Percentiles rank a stretch among this genome's conserved stretches.
Evolutionary conservation across 2,329 filamentous ascomycete genomes (phyloP).

Genomic region (Microthyrium microscopicum): DNA sequence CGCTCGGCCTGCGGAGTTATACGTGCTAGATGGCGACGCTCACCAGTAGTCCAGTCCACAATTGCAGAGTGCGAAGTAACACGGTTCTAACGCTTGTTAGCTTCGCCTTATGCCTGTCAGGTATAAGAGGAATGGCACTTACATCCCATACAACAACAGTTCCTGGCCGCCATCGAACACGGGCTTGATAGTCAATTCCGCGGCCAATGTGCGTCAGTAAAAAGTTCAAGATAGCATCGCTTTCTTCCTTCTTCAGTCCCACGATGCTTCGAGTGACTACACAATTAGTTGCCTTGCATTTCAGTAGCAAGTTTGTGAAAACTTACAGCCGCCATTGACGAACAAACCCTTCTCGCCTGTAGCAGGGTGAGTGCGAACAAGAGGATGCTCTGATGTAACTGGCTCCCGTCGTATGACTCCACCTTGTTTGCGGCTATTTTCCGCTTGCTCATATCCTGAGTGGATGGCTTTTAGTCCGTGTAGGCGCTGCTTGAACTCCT

Average conservation of each 20-base stretch:
- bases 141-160: constrained; percentile 75
- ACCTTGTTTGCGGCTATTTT: constrained; percentile 47
- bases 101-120: neutral
- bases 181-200: constrained; percentile 56
- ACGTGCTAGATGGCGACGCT: constrained; percentile 61
- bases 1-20: constrained; percentile 71
- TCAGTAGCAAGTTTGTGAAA: neutral
- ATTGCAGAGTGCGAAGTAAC: constrained; percentile 65
- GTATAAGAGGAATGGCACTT: constrained; percentile 13
- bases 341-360: constrained; percentile 78
- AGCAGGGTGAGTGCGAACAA: constrained; percentile 62
- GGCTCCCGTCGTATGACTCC: constrained; percentile 62
- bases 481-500: constrained; percentile 60
- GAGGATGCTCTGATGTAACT: constrained; percentile 55
- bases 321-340: constrained; percentile 65
- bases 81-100: constrained; percentile 39
- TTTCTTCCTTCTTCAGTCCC: constrained; percentile 74
- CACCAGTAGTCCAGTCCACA: constrained; percentile 65
- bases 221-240: constrained; percentile 60
- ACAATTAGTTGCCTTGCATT: constrained; percentile 7
- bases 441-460: constrained; percentile 62
- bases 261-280: constrained; percentile 64
- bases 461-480: constrained; percentile 70
- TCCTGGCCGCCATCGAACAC: constrained; percentile 61
- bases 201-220: constrained; percentile 57